Conservation (phyloP, 179 eudicot genomes). For the Pouteria campechiana region DNA sequence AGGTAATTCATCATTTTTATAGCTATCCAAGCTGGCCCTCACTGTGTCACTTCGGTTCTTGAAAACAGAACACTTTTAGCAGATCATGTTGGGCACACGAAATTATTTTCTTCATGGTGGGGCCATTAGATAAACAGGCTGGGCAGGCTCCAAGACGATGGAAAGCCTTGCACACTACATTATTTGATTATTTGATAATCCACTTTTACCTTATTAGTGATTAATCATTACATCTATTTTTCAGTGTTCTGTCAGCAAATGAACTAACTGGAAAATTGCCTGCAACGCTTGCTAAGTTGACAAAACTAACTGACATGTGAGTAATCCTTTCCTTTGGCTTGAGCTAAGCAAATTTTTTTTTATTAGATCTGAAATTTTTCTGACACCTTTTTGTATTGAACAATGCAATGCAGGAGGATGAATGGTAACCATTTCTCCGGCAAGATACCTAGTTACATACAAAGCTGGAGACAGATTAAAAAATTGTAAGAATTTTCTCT, state of each 20-base stretch:
- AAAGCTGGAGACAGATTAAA: slow-evolving; percentile 31
- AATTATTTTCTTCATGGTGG: no score
- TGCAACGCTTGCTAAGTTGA: slow-evolving; percentile 22
- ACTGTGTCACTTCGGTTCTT: no score
- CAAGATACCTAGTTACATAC: slow-evolving; percentile 37
- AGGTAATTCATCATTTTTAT: no score
- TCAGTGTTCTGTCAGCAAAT: slow-evolving; percentile 39
- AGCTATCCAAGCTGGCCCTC: no score
- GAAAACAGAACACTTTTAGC: no score
- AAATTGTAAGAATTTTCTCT: slow-evolving; percentile 32
- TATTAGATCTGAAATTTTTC: neutral
- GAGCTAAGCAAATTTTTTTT: neutral
- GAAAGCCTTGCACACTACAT: no score
- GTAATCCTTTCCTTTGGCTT: slow-evolving; percentile 5
- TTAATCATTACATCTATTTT: slow-evolving; percentile 1
- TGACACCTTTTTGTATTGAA: neutral
- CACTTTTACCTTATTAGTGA: no score
- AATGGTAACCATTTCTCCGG: slow-evolving; percentile 42
- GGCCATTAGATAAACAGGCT: no score
- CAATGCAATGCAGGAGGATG: slow-evolving; percentile 29
- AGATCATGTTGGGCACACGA: no score
- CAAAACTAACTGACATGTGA: slow-evolving; percentile 33
- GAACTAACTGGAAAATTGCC: slow-evolving; percentile 36
- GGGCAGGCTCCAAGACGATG: no score
- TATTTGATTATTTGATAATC: no score